A percentile compares a stretch with the other conserved stretches of the same genome.
These are phyloP conservation scores for Macaranga tanarius DNA, from an alignment of 441 rosid species.

Conservation along the genomic window DNA sequence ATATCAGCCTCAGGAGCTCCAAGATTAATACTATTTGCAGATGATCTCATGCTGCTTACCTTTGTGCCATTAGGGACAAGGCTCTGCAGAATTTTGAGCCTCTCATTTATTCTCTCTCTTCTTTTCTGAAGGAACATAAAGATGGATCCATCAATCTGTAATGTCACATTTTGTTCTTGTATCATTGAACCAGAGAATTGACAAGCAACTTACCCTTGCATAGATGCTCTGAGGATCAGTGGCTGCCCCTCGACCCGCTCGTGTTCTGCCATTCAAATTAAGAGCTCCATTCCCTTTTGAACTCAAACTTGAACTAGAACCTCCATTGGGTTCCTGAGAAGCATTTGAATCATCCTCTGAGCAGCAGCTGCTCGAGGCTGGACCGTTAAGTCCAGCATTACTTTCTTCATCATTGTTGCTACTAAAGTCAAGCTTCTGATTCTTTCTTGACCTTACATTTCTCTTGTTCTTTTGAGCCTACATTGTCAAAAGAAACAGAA, in stretches of 20 bases:
- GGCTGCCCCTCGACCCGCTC: constrained; percentile 65
- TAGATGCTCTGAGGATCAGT: constrained; percentile 79
- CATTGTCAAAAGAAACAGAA: constrained; percentile 16
- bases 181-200: not conserved
- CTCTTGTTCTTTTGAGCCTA: constrained; percentile 45
- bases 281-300: constrained; percentile 37
- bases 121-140: constrained; percentile 51
- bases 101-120: constrained; percentile 74
- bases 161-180: not conserved
- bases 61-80: constrained; percentile 85
- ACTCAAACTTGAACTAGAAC: constrained; percentile 30
- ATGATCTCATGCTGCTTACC: constrained; percentile 26
- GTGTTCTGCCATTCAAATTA: constrained; percentile 50
- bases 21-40: not conserved
- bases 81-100: constrained; percentile 58
- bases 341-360: constrained; percentile 60
- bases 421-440: constrained; percentile 31
- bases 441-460: constrained; percentile 45
- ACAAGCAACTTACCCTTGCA: constrained; percentile 49
- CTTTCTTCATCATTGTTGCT: constrained; percentile 40
- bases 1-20: not conserved
- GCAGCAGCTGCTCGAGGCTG: constrained; percentile 44
- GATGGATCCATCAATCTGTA: constrained; percentile 9
- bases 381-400: constrained; percentile 28
- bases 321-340: constrained; percentile 44